phyloP scores from a whole-genome alignment of 331 rosid species.

The Spiraea crenata region DNA sequence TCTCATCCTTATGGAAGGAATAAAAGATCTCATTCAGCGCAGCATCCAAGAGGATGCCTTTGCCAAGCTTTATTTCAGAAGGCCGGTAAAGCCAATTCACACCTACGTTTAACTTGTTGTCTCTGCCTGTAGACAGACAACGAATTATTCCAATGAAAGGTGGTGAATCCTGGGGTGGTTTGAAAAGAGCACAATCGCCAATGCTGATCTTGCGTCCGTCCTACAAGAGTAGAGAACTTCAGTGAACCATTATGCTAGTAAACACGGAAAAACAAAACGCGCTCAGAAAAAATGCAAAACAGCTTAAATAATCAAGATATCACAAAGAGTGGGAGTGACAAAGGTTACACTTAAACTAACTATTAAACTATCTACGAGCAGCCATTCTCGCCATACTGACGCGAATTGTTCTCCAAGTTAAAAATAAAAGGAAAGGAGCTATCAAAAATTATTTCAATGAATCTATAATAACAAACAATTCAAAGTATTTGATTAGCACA shows the following conservation, averaged over 20 bases:
- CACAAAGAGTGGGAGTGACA: not conserved
- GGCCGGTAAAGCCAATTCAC: conserved; percentile 94
- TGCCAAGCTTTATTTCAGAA: conserved; percentile 73
- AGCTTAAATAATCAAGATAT: not conserved
- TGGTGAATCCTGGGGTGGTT: conserved; percentile 82
- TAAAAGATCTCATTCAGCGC: conserved; percentile 90
- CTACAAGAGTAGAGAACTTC: conserved; percentile 30
- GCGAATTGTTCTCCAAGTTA: not conserved
- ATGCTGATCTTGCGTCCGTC: conserved; percentile 92
- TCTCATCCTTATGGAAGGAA: conserved; percentile 97
- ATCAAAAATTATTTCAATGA: not conserved
- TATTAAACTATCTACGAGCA: not conserved
- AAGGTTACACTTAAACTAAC: not conserved
- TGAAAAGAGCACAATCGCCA: conserved; percentile 96
- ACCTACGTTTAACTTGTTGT: conserved; percentile 54
- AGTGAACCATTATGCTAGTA: not conserved
- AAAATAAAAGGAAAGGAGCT: not conserved
- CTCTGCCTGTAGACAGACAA: conserved; percentile 48
- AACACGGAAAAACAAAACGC: not conserved
- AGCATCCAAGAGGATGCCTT: conserved; percentile 72
- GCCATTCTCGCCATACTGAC: not conserved
- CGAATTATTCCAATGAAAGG: conserved; percentile 96
- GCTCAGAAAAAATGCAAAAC: not conserved
- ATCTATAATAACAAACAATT: not conserved
- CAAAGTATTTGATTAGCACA: not conserved